phyloP scores from a whole-genome alignment of 805 yeast genomes.

The Debaryomyces hansenii region DNA sequence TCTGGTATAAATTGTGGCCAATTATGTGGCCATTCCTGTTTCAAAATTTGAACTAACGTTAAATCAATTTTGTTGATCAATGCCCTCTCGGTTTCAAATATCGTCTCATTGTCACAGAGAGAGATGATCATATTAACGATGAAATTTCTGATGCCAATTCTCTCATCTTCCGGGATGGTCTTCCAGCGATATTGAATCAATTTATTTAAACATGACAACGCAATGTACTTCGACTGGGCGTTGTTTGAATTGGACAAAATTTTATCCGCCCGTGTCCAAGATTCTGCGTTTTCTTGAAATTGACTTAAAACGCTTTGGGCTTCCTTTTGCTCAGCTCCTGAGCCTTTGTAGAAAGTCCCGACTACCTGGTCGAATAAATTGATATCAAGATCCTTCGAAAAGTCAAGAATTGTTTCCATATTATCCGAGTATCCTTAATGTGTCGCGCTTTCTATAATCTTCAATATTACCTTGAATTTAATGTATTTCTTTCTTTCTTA shows the following conservation, averaged over 20 bases:
- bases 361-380: slow-evolving; percentile 79
- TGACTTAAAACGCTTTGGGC: slow-evolving; percentile 73
- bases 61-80: slow-evolving; percentile 90
- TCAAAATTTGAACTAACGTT: slow-evolving; percentile 88
- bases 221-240: slow-evolving; percentile 90
- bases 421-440: not conserved
- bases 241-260: slow-evolving; percentile 76
- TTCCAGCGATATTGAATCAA: slow-evolving; percentile 93
- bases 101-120: slow-evolving; percentile 79
- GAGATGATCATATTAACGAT: slow-evolving; percentile 91
- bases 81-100: slow-evolving; percentile 71
- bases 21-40: slow-evolving; percentile 98
- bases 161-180: slow-evolving; percentile 81
- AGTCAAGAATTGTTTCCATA: slow-evolving; percentile 90
- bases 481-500: not conserved
- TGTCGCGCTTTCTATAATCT: not conserved
- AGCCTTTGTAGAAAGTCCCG: slow-evolving; percentile 76
- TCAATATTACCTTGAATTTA: not conserved
- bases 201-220: slow-evolving; percentile 84
- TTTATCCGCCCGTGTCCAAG: slow-evolving; percentile 93
- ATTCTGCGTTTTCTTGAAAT: slow-evolving; percentile 91
- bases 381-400: slow-evolving; percentile 80
- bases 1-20: slow-evolving; percentile 99
- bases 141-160: slow-evolving; percentile 91
- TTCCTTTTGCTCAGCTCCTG: slow-evolving; percentile 64